Evolutionary conservation across 1,139 yeast species (phyloP).

Genomic region (Saccharomyces hybrid): DNA sequence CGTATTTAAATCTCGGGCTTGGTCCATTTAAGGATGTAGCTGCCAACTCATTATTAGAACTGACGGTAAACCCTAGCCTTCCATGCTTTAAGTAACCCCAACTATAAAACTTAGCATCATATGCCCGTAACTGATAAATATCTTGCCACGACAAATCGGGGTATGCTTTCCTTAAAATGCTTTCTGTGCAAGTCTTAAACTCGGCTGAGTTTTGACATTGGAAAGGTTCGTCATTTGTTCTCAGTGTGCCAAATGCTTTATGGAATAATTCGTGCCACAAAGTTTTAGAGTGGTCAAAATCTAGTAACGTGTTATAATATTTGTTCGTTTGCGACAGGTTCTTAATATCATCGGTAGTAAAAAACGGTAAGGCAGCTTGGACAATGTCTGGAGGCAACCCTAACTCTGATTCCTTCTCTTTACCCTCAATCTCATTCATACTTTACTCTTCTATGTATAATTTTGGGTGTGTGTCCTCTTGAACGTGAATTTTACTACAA

Average conservation of each 20-base stretch:
- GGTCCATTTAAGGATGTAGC: conserved; percentile 27
- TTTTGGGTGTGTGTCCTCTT: background rate
- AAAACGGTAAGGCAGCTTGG: conserved; percentile 25
- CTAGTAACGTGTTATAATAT: conserved; percentile 28
- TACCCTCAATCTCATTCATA: background rate
- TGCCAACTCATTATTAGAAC: conserved; percentile 29
- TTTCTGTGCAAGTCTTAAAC: conserved; percentile 26
- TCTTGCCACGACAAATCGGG: conserved; percentile 43
- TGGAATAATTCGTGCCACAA: conserved; percentile 43
- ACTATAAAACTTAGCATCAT: conserved; percentile 43
- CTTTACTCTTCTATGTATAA: background rate
- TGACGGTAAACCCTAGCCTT: conserved; percentile 47
- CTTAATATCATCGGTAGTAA: conserved; percentile 42
- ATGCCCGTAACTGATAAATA: conserved; percentile 40
- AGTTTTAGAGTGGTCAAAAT: conserved; percentile 34
- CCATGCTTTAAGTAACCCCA: conserved; percentile 57
- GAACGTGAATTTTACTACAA: background rate
- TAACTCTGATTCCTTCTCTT: conserved; percentile 2
- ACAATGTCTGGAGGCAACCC: conserved; percentile 29
- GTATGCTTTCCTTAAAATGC: conserved; percentile 24
- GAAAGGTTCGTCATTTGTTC: conserved; percentile 37
- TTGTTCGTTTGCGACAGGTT: conserved; percentile 41
- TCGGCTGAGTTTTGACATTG: conserved; percentile 20
- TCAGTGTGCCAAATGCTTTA: conserved; percentile 41
- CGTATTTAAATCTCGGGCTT: conserved; percentile 29